Evolutionary conservation across 768 basidiomycete genomes (phyloP), one percentile per base, ranked within the genome.

Genomic region (Tulasnella sp.): DNA sequence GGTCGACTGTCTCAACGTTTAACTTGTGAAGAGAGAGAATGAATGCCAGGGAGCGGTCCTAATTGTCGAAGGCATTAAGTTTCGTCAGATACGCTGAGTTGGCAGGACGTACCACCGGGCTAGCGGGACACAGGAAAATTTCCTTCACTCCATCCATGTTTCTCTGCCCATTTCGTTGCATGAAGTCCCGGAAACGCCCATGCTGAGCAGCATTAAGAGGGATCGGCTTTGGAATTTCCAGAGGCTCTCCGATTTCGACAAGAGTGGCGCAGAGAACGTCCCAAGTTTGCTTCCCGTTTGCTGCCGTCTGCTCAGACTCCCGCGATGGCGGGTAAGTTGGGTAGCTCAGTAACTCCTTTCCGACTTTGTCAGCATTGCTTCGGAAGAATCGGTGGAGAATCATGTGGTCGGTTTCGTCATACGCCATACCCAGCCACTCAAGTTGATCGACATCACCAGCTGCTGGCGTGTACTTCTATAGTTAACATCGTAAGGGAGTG

Each of bases 361-460:
- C 92, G 69, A 94, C 89, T 77, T 91, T 92, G 79, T 94, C 92
- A 2, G 90, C 89, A 75, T 94, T 90, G 73, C 88, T 90, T 76
- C 90, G 87, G 76, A 93, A 88, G 81, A 91, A 93, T 11, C 92
- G 87, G 77, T 94, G 92, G 12, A 93, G 82, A 14, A 94, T 89
- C 41, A 93, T 87, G 44, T 88, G 86, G 76, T 94, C 92, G 0
- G 92, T 91, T 75, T 94, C 90, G 75, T 94, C 92, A 44, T 89
- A 87, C 2, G 88, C 86, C n/a, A 86, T 88, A 22, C 91, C 83
- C 34, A 78, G 84, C 90, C 90, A 91, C 76, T 86, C 75, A 40
- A 67, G 64, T 64, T 74, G 42, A 44, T 74, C 47, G 11, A 65
- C 40, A 36, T 71, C 62, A 39, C 52, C 71, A 40, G 81, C 78